Evolutionary conservation across 257 asterid species (phyloP), one percentile per base, ranked within the genome.

Genomic region (Nicotiana knightiana): DNA sequence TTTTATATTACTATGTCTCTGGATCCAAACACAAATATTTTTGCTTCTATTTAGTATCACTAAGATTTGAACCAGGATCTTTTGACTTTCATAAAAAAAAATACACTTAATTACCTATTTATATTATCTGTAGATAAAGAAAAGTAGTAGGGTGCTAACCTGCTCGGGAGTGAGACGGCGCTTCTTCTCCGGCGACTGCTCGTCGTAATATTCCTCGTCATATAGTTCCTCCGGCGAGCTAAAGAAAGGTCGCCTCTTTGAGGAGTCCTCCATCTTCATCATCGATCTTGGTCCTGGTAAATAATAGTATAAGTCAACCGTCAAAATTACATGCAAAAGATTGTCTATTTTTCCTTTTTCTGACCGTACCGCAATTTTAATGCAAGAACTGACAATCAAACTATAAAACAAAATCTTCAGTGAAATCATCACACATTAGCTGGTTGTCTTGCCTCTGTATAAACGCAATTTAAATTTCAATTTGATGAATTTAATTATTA

Each of bases 151-250:
- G 80, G 53, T 16, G 81, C 51, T 59, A 65, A 95, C 99, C 97
- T 96, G 99, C 83, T 96, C 98, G 39, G 93, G 83, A 63, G 94
- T 89, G 84, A 96, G 98, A 15, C 99, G 98, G 84, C 99, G 98
- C 85, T 96, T 96, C 92, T 94, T 96, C 85, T 92, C 99, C 88
- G 97, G 94, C 91, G 86, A 80, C 89, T 93, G 98, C 86, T 96
- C 98, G 84, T 96, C 98, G 85, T 90, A 93, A 82, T 92, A 96
- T 43, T 96, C 99, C 62, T 94, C 98, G 33, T 93, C 99, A 30
- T 91, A 94, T 75, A 91, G 81, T 2, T 94, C 97, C 39, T 93
- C 98, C 79, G 87, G 87, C 75, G 94, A 80, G 93, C 90, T 88
- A 89, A 93, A 91, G 87, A 96, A 93, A 0, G 98, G 93, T 73